phyloP scores from a whole-genome alignment of 2,329 filamentous ascomycete species.

The Colletotrichum higginsianum region DNA sequence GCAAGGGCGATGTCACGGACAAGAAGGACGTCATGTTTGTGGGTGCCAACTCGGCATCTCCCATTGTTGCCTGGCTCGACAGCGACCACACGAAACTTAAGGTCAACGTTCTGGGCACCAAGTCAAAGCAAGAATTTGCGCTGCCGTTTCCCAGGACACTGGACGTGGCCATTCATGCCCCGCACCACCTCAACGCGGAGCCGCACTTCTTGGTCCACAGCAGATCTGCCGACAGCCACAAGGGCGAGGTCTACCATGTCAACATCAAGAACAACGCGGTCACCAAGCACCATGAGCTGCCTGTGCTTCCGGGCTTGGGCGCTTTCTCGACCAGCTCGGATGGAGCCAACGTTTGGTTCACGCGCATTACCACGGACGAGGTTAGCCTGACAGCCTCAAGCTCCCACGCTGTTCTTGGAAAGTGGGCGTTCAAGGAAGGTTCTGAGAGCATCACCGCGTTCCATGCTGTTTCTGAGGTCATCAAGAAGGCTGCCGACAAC shows the following conservation, averaged over 20 bases:
- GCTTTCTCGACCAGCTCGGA: conserved; percentile 84
- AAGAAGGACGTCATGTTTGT: conserved; percentile 79
- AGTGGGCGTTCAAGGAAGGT: conserved; percentile 74
- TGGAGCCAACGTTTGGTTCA: conserved; percentile 90
- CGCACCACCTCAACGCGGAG: conserved; percentile 78
- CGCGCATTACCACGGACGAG: conserved; percentile 82
- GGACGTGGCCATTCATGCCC: conserved; percentile 79
- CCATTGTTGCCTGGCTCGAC: conserved; percentile 83
- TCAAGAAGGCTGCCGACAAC: conserved; percentile 76
- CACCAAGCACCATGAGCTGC: conserved; percentile 85
- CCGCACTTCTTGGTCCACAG: conserved; percentile 91
- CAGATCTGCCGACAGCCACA: conserved; percentile 78
- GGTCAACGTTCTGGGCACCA: conserved; percentile 78
- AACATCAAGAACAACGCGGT: conserved; percentile 79
- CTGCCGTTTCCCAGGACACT: conserved; percentile 61
- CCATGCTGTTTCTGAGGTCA: conserved; percentile 85
- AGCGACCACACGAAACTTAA: conserved; percentile 73
- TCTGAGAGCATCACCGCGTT: conserved; percentile 64
- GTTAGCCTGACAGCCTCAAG: conserved; percentile 81
- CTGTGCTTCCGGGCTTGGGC: conserved; percentile 77
- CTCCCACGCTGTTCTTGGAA: conserved; percentile 82
- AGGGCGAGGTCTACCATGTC: conserved; percentile 89
- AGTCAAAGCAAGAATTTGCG: conserved; percentile 68
- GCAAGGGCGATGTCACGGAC: conserved; percentile 80
- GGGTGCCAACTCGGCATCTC: conserved; percentile 81